These are phyloP conservation scores for Leishmania martiniquensis DNA, from an alignment of 208 protist genomes.

Conservation along the genomic window DNA sequence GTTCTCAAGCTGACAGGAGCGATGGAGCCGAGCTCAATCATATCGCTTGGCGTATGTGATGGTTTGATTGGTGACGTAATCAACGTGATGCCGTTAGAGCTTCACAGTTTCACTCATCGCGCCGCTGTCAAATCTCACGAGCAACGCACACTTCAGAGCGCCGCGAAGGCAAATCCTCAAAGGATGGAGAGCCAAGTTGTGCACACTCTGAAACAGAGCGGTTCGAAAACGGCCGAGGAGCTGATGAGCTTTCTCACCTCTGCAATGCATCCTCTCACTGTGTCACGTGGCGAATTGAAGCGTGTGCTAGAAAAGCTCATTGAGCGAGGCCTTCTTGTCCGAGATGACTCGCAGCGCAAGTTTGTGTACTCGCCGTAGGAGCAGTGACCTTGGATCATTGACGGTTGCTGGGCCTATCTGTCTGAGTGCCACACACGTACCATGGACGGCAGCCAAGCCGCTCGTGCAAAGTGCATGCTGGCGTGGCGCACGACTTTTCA, in stretches of 20 bases:
- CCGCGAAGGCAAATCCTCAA: slow-evolving; percentile 21
- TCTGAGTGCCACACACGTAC: not conserved
- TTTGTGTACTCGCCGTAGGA: slow-evolving; percentile 38
- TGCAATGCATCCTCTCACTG: slow-evolving; percentile 10
- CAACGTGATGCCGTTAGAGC: slow-evolving; percentile 32
- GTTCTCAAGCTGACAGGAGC: slow-evolving; percentile 15
- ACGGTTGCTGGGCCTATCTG: not conserved
- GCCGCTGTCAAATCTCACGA: slow-evolving; percentile 9
- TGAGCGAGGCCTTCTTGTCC: slow-evolving; percentile 48
- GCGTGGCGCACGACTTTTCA: not conserved
- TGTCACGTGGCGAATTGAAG: slow-evolving; percentile 52
- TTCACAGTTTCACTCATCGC: slow-evolving; percentile 15
- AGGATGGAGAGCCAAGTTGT: slow-evolving; percentile 27
- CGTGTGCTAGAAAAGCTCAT: slow-evolving; percentile 62
- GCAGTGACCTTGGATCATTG: not conserved
- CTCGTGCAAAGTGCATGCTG: not conserved
- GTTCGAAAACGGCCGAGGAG: slow-evolving; percentile 21
- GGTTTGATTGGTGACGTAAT: slow-evolving; percentile 12
- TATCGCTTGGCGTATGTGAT: slow-evolving; percentile 18
- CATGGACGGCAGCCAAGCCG: not conserved
- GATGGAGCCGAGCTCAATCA: not conserved
- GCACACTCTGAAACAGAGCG: slow-evolving; percentile 41
- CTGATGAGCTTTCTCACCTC: slow-evolving; percentile 22
- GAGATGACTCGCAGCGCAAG: slow-evolving; percentile 28
- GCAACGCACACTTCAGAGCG: slow-evolving; percentile 17